phyloP scores from a whole-genome alignment of 2,329 filamentous ascomycete genomes.

The Fusarium sp. region DNA sequence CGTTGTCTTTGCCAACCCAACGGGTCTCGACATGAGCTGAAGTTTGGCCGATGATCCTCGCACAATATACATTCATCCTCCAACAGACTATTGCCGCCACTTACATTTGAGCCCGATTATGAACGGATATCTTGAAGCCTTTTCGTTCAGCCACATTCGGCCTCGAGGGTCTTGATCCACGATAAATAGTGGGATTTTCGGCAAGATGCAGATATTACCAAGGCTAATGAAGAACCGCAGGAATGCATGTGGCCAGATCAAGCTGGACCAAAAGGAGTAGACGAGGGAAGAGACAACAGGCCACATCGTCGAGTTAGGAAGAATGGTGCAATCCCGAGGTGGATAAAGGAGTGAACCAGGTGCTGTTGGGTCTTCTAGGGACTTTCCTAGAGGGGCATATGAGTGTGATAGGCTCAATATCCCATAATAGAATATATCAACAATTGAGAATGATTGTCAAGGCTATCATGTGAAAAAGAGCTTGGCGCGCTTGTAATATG shows the following conservation, averaged over 20 bases:
- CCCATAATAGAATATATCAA: neutral
- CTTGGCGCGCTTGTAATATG: neutral
- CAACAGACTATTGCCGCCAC: neutral
- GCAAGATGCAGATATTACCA: slow-evolving; percentile 27
- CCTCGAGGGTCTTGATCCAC: neutral
- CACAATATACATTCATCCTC: neutral
- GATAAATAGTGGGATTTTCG: slow-evolving; percentile 7
- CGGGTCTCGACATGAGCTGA: neutral
- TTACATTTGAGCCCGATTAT: neutral
- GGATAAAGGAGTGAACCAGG: neutral
- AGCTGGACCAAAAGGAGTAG: neutral
- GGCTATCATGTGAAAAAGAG: neutral
- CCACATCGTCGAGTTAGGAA: neutral
- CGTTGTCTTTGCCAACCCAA: neutral
- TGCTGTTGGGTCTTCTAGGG: neutral
- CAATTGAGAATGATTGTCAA: neutral
- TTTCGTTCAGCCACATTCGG: neutral
- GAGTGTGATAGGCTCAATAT: neutral
- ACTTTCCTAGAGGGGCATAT: neutral
- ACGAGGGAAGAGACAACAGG: slow-evolving; percentile 29
- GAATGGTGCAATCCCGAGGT: neutral
- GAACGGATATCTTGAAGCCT: neutral
- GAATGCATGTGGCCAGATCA: slow-evolving; percentile 25
- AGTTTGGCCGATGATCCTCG: neutral
- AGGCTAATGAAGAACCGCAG: slow-evolving; percentile 4